Evolutionary conservation across 768 basidiomycete species (phyloP), one percentile per base, ranked within the genome.

Genomic region (Solioccasus polychromus): DNA sequence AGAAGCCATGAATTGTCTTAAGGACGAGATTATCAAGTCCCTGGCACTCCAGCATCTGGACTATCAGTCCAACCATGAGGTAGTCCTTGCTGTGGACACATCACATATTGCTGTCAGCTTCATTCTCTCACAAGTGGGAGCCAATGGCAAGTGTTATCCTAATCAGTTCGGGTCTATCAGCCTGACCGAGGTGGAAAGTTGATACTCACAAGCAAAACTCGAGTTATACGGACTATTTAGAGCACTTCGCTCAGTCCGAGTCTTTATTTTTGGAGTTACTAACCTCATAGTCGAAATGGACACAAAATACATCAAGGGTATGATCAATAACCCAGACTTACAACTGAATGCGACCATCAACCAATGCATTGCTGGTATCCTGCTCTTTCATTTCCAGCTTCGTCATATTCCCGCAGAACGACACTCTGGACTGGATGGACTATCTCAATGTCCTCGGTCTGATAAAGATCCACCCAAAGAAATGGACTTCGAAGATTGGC

Each of bases 131-230:
- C 39, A 46, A 12, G 19, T 9, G 0, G 34, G 34, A 2, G 32
- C 15, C 6, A 34, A 46, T 37, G 35, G 43, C 3, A 46, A 48
- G 11, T 47, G 55, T 0, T 57, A 58, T n/a, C 71, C 61, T 26
- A 55, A 61, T 0, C 50, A 59, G 0, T 77, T 74, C 36, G 61
- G 71, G 0, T 76, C 69, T 0, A 69, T 76, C 1, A 52, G 65
- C 0, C 55, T 74, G 22, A 71, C 70, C 29, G 61, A 52, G n/a
- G 25, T 42, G 1, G 38, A 49, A 9, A 53, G 14, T 2, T 20
- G 34, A 17, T 53, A 50, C n/a, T 55, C 52, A 0, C 60, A 64
- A 15, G 34, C 53, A 0, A 68, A 69, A 44, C 37, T 65, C 2
- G 59, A 67, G 19, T 45, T 69, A 0, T 53, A 42, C 14, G 30